These are phyloP conservation scores for Ajuga reptans DNA, from an alignment of 305 asterid genomes.

Conservation along the genomic window DNA sequence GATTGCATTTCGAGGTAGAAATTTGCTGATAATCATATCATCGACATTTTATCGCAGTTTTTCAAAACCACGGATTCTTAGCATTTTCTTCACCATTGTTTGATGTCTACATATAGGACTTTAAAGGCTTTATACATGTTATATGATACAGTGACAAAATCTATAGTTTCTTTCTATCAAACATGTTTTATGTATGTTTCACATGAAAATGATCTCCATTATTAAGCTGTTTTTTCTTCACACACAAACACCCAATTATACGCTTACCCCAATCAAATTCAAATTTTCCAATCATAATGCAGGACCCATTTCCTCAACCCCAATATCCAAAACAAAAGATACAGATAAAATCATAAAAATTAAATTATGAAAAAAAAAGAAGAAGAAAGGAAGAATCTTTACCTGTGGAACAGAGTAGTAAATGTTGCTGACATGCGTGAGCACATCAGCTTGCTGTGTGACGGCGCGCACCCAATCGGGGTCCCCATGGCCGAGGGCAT, in stretches of 20 bases:
- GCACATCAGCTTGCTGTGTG: slow-evolving; percentile 49
- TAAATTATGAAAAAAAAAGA: neutral
- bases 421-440: slow-evolving; percentile 76
- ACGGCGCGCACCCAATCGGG: slow-evolving; percentile 74
- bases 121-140: neutral
- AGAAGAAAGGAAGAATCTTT: neutral
- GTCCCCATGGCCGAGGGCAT: slow-evolving; percentile 89
- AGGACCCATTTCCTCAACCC: neutral
- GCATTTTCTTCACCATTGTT: neutral
- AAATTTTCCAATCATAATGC: neutral
- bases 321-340: neutral
- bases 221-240: too few species aligned
- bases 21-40: neutral
- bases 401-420: slow-evolving; percentile 79
- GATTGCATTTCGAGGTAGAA: neutral
- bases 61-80: neutral
- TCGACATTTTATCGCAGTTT: neutral
- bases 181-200: too few species aligned
- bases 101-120: neutral
- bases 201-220: too few species aligned
- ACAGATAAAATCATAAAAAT: too few species aligned
- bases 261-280: neutral
- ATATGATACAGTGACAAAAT: neutral
- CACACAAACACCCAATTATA: too few species aligned
- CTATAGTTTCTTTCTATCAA: neutral